These are phyloP conservation scores for Halophytophthora polymorphica DNA, from an alignment of 352 stramenopile species.

Conservation along the genomic window DNA sequence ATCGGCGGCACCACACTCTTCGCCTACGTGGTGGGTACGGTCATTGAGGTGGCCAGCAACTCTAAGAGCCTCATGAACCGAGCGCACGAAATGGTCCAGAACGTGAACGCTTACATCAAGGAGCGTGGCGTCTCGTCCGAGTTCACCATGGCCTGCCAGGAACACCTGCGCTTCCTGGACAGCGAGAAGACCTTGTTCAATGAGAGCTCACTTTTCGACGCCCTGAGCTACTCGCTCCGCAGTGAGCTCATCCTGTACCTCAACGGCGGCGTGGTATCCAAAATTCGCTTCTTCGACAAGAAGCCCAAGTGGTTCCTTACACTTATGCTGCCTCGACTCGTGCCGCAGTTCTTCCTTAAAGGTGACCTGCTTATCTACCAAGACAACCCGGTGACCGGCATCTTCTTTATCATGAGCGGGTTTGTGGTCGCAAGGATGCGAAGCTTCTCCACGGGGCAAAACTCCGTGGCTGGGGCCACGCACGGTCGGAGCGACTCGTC, in stretches of 20 bases:
- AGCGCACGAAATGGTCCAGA: slow-evolving; percentile 67
- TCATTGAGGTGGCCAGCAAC: slow-evolving; percentile 80
- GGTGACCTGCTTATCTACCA: slow-evolving; percentile 74
- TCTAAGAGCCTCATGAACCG: slow-evolving; percentile 75
- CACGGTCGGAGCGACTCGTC: slow-evolving; percentile 11
- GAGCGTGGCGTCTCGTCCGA: slow-evolving; percentile 68
- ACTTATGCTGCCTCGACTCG: slow-evolving; percentile 54
- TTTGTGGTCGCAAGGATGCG: slow-evolving; percentile 47
- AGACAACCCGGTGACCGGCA: slow-evolving; percentile 61
- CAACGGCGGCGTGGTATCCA: slow-evolving; percentile 50
- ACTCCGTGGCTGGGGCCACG: slow-evolving; percentile 8
- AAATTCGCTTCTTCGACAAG: slow-evolving; percentile 81
- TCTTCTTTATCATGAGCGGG: slow-evolving; percentile 75
- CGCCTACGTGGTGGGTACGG: slow-evolving; percentile 75
- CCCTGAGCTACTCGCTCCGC: slow-evolving; percentile 61
- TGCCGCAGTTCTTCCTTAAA: slow-evolving; percentile 67
- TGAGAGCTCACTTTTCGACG: slow-evolving; percentile 56
- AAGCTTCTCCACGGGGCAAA: slow-evolving; percentile 5
- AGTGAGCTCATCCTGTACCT: slow-evolving; percentile 67
- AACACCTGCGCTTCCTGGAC: slow-evolving; percentile 73
- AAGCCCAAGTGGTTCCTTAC: slow-evolving; percentile 85
- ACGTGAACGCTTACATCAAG: slow-evolving; percentile 78
- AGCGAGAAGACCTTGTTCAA: slow-evolving; percentile 68
- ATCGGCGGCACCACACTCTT: slow-evolving; percentile 81
- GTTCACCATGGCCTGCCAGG: slow-evolving; percentile 66